A percentile compares a stretch with the other conserved stretches of the same genome.
phyloP scores from a whole-genome alignment of 305 asterid species.

The Euphrasia arctica region DNA sequence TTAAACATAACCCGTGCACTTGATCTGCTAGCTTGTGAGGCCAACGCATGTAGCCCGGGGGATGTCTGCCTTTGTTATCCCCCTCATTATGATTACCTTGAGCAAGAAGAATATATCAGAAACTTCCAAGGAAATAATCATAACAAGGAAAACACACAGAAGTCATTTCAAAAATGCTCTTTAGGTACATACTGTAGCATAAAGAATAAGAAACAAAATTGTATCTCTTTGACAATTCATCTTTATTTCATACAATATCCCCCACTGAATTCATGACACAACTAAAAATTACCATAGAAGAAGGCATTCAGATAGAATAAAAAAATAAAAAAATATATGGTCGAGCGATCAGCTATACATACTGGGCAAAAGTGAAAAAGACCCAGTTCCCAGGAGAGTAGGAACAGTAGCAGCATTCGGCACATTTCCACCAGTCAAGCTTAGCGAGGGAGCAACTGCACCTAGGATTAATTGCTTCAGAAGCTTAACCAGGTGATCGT shows the following conservation, averaged over 20 bases:
- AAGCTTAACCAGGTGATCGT: constrained; percentile 96
- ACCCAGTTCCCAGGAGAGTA: constrained; percentile 87
- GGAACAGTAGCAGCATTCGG: constrained; percentile 87
- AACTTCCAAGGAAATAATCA: constrained; percentile 21
- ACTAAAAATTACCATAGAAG: constrained; percentile 10
- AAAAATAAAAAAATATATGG: neutral
- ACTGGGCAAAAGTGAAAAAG: constrained; percentile 83
- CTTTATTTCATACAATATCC: constrained; percentile 6
- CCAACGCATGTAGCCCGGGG: constrained; percentile 81
- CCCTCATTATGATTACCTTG: constrained; percentile 60
- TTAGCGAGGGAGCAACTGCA: constrained; percentile 57
- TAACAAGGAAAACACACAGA: constrained; percentile 23
- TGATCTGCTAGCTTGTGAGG: constrained; percentile 94
- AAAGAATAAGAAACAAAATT: constrained; percentile 1
- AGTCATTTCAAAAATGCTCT: constrained; percentile 13
- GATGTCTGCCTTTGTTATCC: constrained; percentile 43
- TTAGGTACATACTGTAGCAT: constrained; percentile 18
- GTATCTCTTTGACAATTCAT: constrained; percentile 16
- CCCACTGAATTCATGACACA: constrained; percentile 21
- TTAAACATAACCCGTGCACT: constrained; percentile 81
- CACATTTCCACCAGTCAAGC: constrained; percentile 46
- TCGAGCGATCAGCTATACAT: constrained; percentile 37
- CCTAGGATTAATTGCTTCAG: constrained; percentile 75
- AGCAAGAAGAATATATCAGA: constrained; percentile 34
- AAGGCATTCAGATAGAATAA: constrained; percentile 15